Conservation (phyloP, 306 rosid species). For the Castanea mollissima region DNA sequence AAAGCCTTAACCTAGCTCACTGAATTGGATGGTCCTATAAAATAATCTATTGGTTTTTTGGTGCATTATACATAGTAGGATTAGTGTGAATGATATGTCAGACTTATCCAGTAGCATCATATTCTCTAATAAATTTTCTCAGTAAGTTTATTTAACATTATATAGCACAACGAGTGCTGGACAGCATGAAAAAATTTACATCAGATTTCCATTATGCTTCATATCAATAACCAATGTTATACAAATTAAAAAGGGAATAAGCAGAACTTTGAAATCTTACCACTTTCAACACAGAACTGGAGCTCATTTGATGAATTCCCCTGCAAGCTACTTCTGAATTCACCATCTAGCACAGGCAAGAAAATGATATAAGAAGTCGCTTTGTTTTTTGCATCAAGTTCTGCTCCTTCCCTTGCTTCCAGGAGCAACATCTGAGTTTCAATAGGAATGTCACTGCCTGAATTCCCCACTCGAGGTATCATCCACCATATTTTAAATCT, state of each 20-base stretch:
- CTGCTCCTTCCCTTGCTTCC: constrained; percentile 46
- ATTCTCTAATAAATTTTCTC: neutral
- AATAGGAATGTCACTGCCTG: constrained; percentile 60
- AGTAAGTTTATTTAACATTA: neutral
- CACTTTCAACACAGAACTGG: constrained; percentile 71
- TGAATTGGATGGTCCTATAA: neutral
- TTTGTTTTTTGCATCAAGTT: constrained; percentile 5
- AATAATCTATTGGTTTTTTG: neutral
- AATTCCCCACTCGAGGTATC: constrained; percentile 59
- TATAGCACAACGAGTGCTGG: neutral
- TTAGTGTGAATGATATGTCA: neutral
- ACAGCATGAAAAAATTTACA: neutral
- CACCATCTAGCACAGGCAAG: constrained; percentile 72
- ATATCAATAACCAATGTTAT: neutral
- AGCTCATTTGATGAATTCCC: constrained; percentile 63
- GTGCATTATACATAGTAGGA: no score
- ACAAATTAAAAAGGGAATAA: neutral
- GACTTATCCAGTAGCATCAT: neutral
- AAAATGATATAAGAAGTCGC: constrained; percentile 48
- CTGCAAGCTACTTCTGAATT: constrained; percentile 57
- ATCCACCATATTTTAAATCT: constrained; percentile 76
- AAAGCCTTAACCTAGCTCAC: neutral
- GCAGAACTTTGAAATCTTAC: constrained; percentile 26
- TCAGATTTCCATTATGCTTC: neutral
- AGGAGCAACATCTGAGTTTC: constrained; percentile 72